A percentile compares a stretch with the other conserved stretches of the same genome.
phyloP scores from a whole-genome alignment of 2,329 filamentous ascomycete species.

The Phaeosphaeriaceae sp. region DNA sequence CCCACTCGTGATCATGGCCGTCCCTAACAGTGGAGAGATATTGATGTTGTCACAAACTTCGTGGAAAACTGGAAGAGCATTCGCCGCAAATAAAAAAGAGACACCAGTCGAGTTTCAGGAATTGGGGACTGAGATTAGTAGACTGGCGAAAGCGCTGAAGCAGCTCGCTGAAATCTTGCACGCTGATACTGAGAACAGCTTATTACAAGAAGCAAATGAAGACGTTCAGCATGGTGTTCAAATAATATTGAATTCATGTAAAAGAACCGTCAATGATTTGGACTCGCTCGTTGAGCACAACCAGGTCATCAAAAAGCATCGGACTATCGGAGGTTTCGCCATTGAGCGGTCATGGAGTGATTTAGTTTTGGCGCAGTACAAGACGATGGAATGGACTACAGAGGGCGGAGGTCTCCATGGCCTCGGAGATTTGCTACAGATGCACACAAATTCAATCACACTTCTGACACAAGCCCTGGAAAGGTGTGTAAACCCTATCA shows the following conservation, averaged over 20 bases:
- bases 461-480: slow-evolving; percentile 52
- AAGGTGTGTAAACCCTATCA: slow-evolving; percentile 35
- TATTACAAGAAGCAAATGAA: slow-evolving; percentile 46
- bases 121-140: slow-evolving; percentile 51
- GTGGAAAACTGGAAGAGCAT: slow-evolving; percentile 54
- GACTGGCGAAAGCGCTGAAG: slow-evolving; percentile 52
- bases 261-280: slow-evolving; percentile 51
- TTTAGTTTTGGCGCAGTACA: slow-evolving; percentile 50
- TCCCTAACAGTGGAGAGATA: slow-evolving; percentile 52
- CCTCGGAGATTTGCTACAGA: slow-evolving; percentile 50
- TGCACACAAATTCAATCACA: slow-evolving; percentile 51
- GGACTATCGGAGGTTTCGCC: slow-evolving; percentile 49
- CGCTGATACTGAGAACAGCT: slow-evolving; percentile 39
- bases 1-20: slow-evolving; percentile 30
- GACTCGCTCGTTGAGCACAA: slow-evolving; percentile 55
- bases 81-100: slow-evolving; percentile 49
- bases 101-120: slow-evolving; percentile 52
- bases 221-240: slow-evolving; percentile 47
- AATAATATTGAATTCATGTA: slow-evolving; percentile 49
- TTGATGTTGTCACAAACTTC: slow-evolving; percentile 55
- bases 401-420: slow-evolving; percentile 51
- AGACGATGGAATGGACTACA: slow-evolving; percentile 54
- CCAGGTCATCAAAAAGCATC: slow-evolving; percentile 52
- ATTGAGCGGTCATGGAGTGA: slow-evolving; percentile 55
- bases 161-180: slow-evolving; percentile 54